Percentiles rank a stretch among this genome's conserved stretches.
These are phyloP conservation scores for Alnus rubra DNA, from an alignment of 306 rosid genomes.

Conservation along the genomic window DNA sequence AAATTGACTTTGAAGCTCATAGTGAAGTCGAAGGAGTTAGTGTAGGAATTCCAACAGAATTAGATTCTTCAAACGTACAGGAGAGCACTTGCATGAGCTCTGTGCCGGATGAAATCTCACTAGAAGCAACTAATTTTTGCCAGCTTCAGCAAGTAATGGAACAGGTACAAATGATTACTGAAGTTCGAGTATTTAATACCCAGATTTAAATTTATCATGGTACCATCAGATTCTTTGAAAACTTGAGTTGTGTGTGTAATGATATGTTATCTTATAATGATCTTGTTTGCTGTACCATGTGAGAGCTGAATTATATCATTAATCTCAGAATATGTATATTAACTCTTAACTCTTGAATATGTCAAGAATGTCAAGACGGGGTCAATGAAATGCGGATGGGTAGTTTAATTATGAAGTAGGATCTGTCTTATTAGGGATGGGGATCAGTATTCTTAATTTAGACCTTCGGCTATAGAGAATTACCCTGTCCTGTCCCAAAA, in stretches of 20 bases:
- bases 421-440: neutral
- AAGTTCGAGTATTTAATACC: neutral
- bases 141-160: constrained; percentile 71
- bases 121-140: constrained; percentile 64
- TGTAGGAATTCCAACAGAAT: constrained; percentile 50
- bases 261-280: neutral
- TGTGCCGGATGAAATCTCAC: constrained; percentile 44
- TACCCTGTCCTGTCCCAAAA: neutral
- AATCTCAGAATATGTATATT: neutral
- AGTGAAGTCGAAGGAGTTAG: constrained; percentile 62
- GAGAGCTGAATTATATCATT: neutral
- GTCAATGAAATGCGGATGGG: neutral
- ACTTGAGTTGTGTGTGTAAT: constrained; percentile 1
- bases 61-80: constrained; percentile 57
- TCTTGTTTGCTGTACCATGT: neutral
- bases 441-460: neutral
- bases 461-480: neutral
- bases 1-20: constrained; percentile 63
- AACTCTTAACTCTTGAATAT: neutral
- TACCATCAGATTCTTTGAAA: neutral
- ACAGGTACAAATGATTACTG: constrained; percentile 50
- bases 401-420: neutral
- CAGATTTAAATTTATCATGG: neutral
- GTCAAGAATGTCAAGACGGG: neutral
- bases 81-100: constrained; percentile 65